These are phyloP conservation scores for Westerdykella aurantiaca DNA, from an alignment of 2,329 filamentous ascomycete species.

Conservation along the genomic window DNA sequence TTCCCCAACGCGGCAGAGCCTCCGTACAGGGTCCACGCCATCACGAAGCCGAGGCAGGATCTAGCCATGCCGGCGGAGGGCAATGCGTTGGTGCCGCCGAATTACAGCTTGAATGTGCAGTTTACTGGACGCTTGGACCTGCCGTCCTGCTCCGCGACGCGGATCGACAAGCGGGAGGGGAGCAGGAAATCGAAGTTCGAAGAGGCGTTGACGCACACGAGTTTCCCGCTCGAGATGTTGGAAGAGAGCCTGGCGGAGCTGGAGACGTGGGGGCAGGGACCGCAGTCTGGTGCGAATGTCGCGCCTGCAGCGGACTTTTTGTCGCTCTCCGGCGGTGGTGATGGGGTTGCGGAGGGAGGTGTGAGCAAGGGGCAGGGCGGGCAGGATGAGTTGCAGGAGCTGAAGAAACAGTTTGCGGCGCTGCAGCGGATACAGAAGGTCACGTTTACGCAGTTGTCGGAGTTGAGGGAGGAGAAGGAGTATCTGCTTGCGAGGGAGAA, in stretches of 20 bases:
- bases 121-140: slow-evolving; percentile 50
- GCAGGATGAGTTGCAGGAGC: slow-evolving; percentile 29
- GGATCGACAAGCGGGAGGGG: slow-evolving; percentile 1
- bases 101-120: slow-evolving; percentile 55
- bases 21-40: slow-evolving; percentile 50
- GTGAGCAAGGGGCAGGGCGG: slow-evolving; percentile 6
- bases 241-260: slow-evolving; percentile 34
- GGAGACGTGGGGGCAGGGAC: slow-evolving; percentile 19
- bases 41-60: slow-evolving; percentile 76
- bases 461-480: slow-evolving; percentile 39
- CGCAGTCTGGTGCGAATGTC: slow-evolving; percentile 12
- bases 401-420: slow-evolving; percentile 39
- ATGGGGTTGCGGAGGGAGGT: slow-evolving; percentile 1
- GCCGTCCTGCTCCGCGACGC: slow-evolving; percentile 26
- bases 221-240: slow-evolving; percentile 39
- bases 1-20: slow-evolving; percentile 34
- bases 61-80: slow-evolving; percentile 37
- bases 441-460: slow-evolving; percentile 42
- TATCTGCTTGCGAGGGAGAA: slow-evolving; percentile 30
- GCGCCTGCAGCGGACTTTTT: slow-evolving; percentile 32
- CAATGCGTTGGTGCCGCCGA: slow-evolving; percentile 43
- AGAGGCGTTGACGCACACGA: slow-evolving; percentile 39
- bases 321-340: slow-evolving; percentile 10
- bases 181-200: slow-evolving; percentile 29
- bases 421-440: slow-evolving; percentile 43